Percentiles rank a stretch among this genome's conserved stretches.
These are phyloP conservation scores for Ensete ventricosum DNA, from an alignment of 176 grass and related monocot species.

Conservation along the genomic window DNA sequence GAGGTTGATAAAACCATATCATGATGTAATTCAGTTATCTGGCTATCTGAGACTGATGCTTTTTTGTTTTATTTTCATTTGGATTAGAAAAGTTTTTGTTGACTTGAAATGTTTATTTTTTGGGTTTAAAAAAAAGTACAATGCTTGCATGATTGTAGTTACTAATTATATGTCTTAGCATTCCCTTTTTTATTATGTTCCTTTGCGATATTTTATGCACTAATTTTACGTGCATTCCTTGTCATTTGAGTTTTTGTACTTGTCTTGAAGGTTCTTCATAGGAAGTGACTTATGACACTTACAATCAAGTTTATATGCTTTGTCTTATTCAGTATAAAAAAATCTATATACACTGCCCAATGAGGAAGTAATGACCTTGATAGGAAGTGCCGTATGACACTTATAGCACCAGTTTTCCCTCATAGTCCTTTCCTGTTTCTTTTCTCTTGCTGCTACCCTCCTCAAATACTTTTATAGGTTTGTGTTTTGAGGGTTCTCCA, in stretches of 20 bases:
- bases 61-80: background rate
- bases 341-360: background rate
- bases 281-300: too few relatives aligned
- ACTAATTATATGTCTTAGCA: too few relatives aligned
- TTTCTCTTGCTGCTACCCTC: constrained; percentile 13
- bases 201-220: background rate
- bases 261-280: too few relatives aligned
- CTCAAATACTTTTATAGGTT: constrained; percentile 4
- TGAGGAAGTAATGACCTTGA: constrained; percentile 46
- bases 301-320: too few relatives aligned
- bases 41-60: constrained; percentile 44
- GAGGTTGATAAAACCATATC: constrained; percentile 22
- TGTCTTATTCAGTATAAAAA: background rate
- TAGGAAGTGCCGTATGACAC: constrained; percentile 99
- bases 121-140: too few relatives aligned
- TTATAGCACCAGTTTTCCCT: constrained; percentile 36
- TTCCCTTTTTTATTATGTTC: background rate
- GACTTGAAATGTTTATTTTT: background rate
- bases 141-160: too few relatives aligned
- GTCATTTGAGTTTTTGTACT: background rate
- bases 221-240: background rate
- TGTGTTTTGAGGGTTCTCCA: constrained; percentile 25
- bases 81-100: background rate
- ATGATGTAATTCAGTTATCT: constrained; percentile 46
- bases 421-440: constrained; percentile 3